Conservation (phyloP, 345 rosid genomes). For the Eucalyptus decipiens region DNA sequence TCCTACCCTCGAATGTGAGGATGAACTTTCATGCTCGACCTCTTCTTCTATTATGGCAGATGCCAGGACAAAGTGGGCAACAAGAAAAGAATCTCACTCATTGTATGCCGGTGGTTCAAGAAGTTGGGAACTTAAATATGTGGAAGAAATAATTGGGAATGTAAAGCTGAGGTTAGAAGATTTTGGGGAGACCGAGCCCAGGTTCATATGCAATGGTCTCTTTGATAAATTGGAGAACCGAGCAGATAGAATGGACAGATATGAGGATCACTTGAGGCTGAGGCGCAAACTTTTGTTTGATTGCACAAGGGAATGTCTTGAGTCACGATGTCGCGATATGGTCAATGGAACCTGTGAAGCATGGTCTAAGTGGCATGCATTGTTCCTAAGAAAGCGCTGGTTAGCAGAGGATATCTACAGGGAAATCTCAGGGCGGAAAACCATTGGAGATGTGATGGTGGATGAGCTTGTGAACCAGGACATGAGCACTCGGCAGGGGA, state of each 20-base stretch:
- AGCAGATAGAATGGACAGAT: neutral
- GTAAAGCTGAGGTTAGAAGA: constrained; percentile 32
- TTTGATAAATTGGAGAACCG: constrained; percentile 40
- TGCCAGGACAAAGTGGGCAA: neutral
- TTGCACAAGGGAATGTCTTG: constrained; percentile 38
- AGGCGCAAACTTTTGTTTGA: constrained; percentile 45
- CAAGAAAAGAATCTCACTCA: neutral
- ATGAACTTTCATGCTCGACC: constrained; percentile 23
- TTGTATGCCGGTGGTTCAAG: constrained; percentile 4
- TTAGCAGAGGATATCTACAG: constrained; percentile 48
- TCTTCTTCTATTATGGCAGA: constrained; percentile 22
- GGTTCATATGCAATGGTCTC: neutral
- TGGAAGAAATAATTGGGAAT: constrained; percentile 27
- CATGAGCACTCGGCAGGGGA: constrained; percentile 54
- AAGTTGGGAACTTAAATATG: constrained; percentile 51
- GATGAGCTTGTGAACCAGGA: constrained; percentile 80
- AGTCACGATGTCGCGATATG: constrained; percentile 7
- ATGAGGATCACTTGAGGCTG: constrained; percentile 26
- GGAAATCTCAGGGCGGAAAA: constrained; percentile 38
- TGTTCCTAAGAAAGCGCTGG: constrained; percentile 30
- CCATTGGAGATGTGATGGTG: constrained; percentile 55
- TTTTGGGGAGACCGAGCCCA: neutral
- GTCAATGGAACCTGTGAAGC: constrained; percentile 37
- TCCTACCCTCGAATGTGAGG: constrained; percentile 1
- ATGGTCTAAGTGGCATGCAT: constrained; percentile 12